These are phyloP conservation scores for Oryza glaberrima DNA, from an alignment of 176 grass and related monocot genomes.

Conservation along the genomic window DNA sequence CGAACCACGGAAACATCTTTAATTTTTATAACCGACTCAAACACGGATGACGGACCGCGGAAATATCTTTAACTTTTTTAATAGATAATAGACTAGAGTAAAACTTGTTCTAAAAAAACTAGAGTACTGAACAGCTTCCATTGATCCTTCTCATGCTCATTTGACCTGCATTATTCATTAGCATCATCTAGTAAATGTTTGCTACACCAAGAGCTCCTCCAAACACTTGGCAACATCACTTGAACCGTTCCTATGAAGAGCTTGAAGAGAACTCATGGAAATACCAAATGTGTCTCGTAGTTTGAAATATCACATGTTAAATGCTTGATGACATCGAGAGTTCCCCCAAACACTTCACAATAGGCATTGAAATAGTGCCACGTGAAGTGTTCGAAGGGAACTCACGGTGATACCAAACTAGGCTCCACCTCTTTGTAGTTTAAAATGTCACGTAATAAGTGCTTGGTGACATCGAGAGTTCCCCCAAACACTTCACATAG, in stretches of 20 bases:
- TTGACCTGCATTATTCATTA: background rate
- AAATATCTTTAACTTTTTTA: too few species aligned
- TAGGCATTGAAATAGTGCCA: background rate
- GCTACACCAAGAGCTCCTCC: constrained; percentile 45
- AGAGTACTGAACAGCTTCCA: background rate
- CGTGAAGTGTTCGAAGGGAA: constrained; percentile 54
- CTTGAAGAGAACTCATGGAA: constrained; percentile 41
- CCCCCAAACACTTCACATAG: constrained; percentile 68
- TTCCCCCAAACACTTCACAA: constrained; percentile 68
- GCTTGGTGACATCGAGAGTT: constrained; percentile 44
- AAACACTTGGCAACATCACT: constrained; percentile 47
- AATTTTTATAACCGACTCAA: too few species aligned
- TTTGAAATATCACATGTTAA: background rate
- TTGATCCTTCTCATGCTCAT: background rate
- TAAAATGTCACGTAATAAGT: background rate
- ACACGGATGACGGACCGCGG: too few species aligned
- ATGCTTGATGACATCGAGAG: constrained; percentile 43
- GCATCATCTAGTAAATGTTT: constrained; percentile 13
- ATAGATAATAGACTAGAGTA: too few species aligned
- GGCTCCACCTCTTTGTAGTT: background rate
- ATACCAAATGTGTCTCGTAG: constrained; percentile 5
- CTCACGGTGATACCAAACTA: constrained; percentile 41
- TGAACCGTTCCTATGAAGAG: constrained; percentile 17
- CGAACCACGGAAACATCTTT: too few species aligned
- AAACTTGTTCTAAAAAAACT: background rate